Evolutionary conservation across 2,329 filamentous ascomycete species (phyloP), one percentile per base, ranked within the genome.

Genomic region (Fusarium compactum): DNA sequence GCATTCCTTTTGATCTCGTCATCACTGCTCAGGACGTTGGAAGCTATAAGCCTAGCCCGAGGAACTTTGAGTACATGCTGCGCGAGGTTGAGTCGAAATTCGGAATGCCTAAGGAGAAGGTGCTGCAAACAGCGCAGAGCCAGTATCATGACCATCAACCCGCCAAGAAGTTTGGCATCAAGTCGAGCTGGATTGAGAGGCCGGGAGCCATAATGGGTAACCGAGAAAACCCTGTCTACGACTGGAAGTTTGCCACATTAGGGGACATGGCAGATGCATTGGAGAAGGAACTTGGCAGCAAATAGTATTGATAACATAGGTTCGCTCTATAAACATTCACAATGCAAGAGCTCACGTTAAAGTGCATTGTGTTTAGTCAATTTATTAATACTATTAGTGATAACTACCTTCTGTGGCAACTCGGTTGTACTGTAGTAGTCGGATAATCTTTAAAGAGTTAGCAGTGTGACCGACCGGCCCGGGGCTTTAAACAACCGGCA

Each of bases 21-120:
- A 85, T 91, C 74, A 93, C 90, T 0, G 92, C 91, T 0, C 83
- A 93, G 76, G 89, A 92, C 41, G 86, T 93, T 34, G 90, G 91
- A 0, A 86, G 84, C 16, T 94, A 93, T 76, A 94, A 94, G 80
- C 92, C 92, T 0, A 84, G 89, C 70, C 74, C 82, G 32, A 80
- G 81, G 55, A 93, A 93, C 68, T 94, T 94, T 63, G 83, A 88
- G 61, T 89, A 90, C 74, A 83, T 93, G 83, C 76, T 93, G 9
- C 77, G 81, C 16, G 80, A 86, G 47, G 85, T 88, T 3, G 64
- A 85, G 73, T 74, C 80, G 2, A 82, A 84, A n/a, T 88, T 91
- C 71, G 87, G 86, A 0, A 77, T 91, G 0, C 79, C 82, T 57
- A 88, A 86, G 70, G 80, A 80, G 0, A 78, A 87, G 73, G 83